Base-by-base conservation (phyloP, 306 rosid species). In the Spatholobus suberectus region DNA sequence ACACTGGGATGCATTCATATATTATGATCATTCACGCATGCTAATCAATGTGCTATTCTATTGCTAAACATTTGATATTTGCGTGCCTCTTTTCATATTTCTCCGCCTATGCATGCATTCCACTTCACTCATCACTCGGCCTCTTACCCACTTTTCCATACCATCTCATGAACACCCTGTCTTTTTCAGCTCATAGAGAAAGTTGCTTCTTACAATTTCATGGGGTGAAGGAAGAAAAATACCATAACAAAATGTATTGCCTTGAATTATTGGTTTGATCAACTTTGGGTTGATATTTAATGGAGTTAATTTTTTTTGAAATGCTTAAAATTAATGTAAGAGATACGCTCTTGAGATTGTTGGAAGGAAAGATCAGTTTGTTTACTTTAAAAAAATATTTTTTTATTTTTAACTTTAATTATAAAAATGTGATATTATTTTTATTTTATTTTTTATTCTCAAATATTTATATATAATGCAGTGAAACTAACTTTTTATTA, bases 51-150 rank as follows among this genome's bases (percentile, higher is more conserved):
- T 35, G 13, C 6, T 18, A 37, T 70, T 41, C 20, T 44, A 70
- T 41, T 70, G 57, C 75, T 43, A 40, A 43, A 40, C 74, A 40
- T 41, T 40, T 69, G 17, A 12, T 40, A 69, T 40, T 21, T 69
- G 35, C n/a, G 35, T 40, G 35, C 54, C 54, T 69, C 35, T 41
- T 69, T 69, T 69, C 35, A 69, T 41, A 20, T 69, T 69, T 41
- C 34, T 69, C 32, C 5, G 6, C 34, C 34, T 18, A 38, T 38
- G 73, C 46, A 35, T 66, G 70, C 70, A 66, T 66, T 66, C 24
- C 70, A 29, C 70, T 62, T 13, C 18, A 24, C 69, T 29, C 13
- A 34, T 34, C 72, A 66, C 46, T 35, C 32, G 2, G 1, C 32
- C 15, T 63, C 44, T 27, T 62, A 62, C 43, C 44, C 44, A 34